These are phyloP conservation scores for Tuber brumale DNA, from an alignment of 495 filamentous ascomycete species.

Conservation along the genomic window DNA sequence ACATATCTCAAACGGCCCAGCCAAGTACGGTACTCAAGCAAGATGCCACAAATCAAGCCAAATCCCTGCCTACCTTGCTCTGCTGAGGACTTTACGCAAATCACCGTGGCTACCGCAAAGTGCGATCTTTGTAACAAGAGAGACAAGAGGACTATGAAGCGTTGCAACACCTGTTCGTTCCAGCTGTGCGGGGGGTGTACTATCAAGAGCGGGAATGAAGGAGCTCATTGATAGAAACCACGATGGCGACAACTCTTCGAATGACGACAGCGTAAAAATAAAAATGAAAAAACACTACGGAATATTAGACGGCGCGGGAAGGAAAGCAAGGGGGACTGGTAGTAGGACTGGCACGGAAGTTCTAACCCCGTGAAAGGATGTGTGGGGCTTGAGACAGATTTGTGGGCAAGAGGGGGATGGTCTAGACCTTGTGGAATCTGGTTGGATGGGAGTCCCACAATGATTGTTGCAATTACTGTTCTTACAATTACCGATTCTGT, in stretches of 20 bases:
- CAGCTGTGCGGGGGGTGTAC: slow-evolving; percentile 47
- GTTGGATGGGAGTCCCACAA: neutral
- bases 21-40: slow-evolving; percentile 10
- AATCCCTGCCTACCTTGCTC: slow-evolving; percentile 22
- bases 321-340: neutral
- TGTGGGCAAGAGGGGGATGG: neutral
- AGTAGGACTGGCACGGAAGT: neutral
- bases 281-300: neutral
- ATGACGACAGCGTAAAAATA: neutral
- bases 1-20: neutral
- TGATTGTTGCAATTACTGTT: neutral
- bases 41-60: slow-evolving; percentile 17
- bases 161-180: slow-evolving; percentile 47
- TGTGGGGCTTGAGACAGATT: neutral
- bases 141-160: slow-evolving; percentile 46
- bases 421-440: neutral
- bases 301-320: neutral
- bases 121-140: slow-evolving; percentile 49
- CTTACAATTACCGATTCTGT: neutral
- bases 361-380: neutral
- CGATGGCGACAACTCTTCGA: neutral
- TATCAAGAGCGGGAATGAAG: slow-evolving; percentile 33
- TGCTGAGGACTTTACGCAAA: slow-evolving; percentile 32
- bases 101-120: slow-evolving; percentile 49
- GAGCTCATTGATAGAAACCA: slow-evolving; percentile 27